A percentile compares a stretch with the other conserved stretches of the same genome.
These are phyloP conservation scores for Fusarium solani-melongenae DNA, from an alignment of 2,329 filamentous ascomycete species.

Conservation along the genomic window DNA sequence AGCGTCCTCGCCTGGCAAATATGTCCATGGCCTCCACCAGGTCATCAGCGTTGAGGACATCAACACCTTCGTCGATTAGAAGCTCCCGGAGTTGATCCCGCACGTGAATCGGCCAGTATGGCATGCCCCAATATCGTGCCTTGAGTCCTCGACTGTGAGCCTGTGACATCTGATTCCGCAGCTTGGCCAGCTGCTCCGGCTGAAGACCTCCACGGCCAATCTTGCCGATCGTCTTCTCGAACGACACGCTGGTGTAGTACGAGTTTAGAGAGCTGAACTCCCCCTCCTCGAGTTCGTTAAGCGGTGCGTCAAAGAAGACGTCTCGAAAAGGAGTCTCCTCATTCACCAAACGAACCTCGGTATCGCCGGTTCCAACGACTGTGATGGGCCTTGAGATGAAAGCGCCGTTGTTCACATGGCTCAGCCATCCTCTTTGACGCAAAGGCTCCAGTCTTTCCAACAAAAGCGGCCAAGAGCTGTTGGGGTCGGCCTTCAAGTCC, in stretches of 20 bases:
- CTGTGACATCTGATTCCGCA: slow-evolving; percentile 58
- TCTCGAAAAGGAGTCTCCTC: slow-evolving; percentile 55
- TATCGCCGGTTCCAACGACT: slow-evolving; percentile 73
- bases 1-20: slow-evolving; percentile 11
- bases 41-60: slow-evolving; percentile 72
- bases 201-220: slow-evolving; percentile 58
- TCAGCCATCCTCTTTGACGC: slow-evolving; percentile 67
- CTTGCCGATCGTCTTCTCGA: slow-evolving; percentile 64
- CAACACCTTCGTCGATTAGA: slow-evolving; percentile 66
- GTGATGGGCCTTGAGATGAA: slow-evolving; percentile 70
- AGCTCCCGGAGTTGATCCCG: slow-evolving; percentile 68
- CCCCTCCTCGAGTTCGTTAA: slow-evolving; percentile 53
- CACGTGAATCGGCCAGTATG: slow-evolving; percentile 64
- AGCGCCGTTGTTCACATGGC: slow-evolving; percentile 60
- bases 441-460: slow-evolving; percentile 63
- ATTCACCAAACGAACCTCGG: slow-evolving; percentile 25
- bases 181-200: slow-evolving; percentile 53
- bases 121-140: slow-evolving; percentile 70
- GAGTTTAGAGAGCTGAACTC: slow-evolving; percentile 66
- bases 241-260: slow-evolving; percentile 73
- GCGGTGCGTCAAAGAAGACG: slow-evolving; percentile 74
- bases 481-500: slow-evolving; percentile 70
- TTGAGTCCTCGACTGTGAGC: slow-evolving; percentile 67
- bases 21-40: slow-evolving; percentile 52
- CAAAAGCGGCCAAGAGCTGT: slow-evolving; percentile 41